These are phyloP conservation scores for Stropharia rugosoannulata DNA, from an alignment of 768 basidiomycete genomes.

Conservation along the genomic window DNA sequence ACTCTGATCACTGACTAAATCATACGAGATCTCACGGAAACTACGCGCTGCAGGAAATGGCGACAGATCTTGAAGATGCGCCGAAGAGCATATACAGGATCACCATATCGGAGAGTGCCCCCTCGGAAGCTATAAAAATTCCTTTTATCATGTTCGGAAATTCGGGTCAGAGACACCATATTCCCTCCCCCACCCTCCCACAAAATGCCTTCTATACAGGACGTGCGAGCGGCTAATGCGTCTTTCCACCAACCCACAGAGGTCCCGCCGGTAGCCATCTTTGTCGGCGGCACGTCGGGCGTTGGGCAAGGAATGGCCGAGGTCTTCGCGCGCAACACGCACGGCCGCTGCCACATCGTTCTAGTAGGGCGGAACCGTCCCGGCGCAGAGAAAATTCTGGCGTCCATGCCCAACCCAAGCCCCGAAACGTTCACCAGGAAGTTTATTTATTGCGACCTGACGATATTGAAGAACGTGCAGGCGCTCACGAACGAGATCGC, in stretches of 20 bases:
- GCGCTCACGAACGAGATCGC: slow-evolving; percentile 30
- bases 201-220: slow-evolving; percentile 3
- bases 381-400: slow-evolving; percentile 43
- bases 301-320: slow-evolving; percentile 44
- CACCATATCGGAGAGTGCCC: neutral
- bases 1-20: neutral
- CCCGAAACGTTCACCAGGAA: slow-evolving; percentile 16
- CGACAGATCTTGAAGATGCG: neutral
- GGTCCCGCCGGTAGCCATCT: slow-evolving; percentile 30
- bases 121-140: slow-evolving; percentile 7
- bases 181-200: neutral
- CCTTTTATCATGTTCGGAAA: slow-evolving; percentile 8
- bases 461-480: slow-evolving; percentile 44
- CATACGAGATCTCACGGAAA: neutral
- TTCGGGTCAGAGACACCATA: neutral
- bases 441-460: slow-evolving; percentile 46
- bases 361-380: slow-evolving; percentile 47
- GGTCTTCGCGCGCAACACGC: slow-evolving; percentile 39
- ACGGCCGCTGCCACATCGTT: slow-evolving; percentile 46
- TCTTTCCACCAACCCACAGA: slow-evolving; percentile 6
- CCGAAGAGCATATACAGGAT: neutral
- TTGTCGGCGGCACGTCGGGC: slow-evolving; percentile 41
- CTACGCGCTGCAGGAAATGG: neutral
- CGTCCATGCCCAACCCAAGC: slow-evolving; percentile 27
- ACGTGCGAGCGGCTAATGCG: neutral